These are phyloP conservation scores for Heliocybe sulcata DNA, from an alignment of 1,284 basidiomycete genomes.

Conservation along the genomic window DNA sequence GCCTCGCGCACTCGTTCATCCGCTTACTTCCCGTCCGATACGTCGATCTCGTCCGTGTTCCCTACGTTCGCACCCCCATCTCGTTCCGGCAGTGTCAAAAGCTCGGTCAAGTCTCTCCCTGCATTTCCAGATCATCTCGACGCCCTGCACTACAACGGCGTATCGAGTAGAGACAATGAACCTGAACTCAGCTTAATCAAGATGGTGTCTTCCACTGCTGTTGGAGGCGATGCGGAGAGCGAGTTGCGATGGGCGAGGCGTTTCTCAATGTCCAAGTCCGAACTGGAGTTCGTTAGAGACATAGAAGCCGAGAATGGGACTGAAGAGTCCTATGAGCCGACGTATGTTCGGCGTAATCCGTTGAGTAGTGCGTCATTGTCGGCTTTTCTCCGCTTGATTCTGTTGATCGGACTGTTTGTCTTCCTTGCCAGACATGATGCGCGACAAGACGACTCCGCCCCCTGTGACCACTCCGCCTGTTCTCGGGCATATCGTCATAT, in stretches of 20 bases:
- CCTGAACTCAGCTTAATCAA: not conserved
- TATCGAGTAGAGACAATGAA: not conserved
- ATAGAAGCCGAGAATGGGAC: not conserved
- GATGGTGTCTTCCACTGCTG: constrained; percentile 2
- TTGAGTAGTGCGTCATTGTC: not conserved
- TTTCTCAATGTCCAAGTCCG: constrained; percentile 14
- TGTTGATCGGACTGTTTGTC: not conserved
- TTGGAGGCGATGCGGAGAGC: constrained; percentile 2
- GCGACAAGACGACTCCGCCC: constrained; percentile 6
- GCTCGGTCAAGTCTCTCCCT: not conserved
- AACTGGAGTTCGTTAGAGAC: constrained; percentile 16
- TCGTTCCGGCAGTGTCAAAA: not conserved
- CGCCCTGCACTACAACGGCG: not conserved
- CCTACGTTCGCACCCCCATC: constrained; percentile 25
- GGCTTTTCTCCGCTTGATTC: not conserved
- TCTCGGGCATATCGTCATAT: constrained; percentile 19
- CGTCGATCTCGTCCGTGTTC: constrained; percentile 22
- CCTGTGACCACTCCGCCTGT: constrained; percentile 6
- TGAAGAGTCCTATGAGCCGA: not conserved
- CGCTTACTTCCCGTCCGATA: constrained; percentile 7
- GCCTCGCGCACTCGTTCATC: not conserved
- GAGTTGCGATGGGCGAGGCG: constrained; percentile 6
- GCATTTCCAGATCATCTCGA: not conserved
- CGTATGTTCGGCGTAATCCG: not conserved
- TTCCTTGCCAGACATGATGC: constrained; percentile 2